Evolutionary conservation across 805 yeast genomes (phyloP), one percentile per base, ranked within the genome.

Genomic region (Candida palmyrensis): DNA sequence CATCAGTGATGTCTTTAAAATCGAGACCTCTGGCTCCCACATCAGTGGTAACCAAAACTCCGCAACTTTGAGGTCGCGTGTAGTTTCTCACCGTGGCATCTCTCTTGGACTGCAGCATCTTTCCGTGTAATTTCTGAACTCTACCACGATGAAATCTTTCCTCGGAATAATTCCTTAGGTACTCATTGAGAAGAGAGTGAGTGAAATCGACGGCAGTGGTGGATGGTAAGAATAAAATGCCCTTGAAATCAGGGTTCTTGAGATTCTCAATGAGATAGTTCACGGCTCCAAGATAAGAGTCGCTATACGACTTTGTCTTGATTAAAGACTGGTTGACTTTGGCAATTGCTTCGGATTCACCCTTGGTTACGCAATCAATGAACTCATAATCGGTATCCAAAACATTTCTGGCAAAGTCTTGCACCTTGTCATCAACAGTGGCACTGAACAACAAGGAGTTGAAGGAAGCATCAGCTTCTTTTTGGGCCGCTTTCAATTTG

Each of bases 21-120:
- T 90, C 97, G 82, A 90, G 79, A 45, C 97, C 97, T 62, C 97
- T 78, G 10, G 97, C 96, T 40, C 89, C 94, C 38, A 90, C 97
- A 59, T 88, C 95, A 5, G 96, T 84, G 36, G 90, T 80, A 35
- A 90, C 75, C 37, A 90, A 68, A 28, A 89, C 52, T 36, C 86
- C 83, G 18, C 57, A 66, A 45, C 35, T 49, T 17, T 38, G 30
- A 10, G 12, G 38, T 33, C 40, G 55, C 57, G 37, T 53, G 37
- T 40, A 45, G 43, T 79, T 73, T 32, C 65, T 66, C 23, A 83
- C 76, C 17, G 76, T 57, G 40, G 66, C 61, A 41, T 80, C 82
- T 54, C 97, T 79, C 29, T 65, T 70, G 17, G 67, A 63, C 60
- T 86, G 95, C 18, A 81, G 56, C 55, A 83, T 60, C 49, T 80